Evolutionary conservation across 495 filamentous ascomycete species (phyloP), one percentile per base, ranked within the genome.

Genomic region (Pyrenula aspistea): DNA sequence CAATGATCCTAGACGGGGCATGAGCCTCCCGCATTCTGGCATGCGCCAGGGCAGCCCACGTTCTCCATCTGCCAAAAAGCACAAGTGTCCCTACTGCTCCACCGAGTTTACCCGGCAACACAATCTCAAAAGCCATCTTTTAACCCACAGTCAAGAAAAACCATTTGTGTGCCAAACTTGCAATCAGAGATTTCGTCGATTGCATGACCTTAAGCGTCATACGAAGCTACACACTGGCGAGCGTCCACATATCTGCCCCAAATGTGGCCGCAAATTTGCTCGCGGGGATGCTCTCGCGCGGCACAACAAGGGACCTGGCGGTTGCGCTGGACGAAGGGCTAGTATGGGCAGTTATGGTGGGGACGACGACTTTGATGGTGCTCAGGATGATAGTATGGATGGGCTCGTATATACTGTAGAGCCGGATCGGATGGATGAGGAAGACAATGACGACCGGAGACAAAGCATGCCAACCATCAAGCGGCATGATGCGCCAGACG

Each of bases 71-170:
- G 77, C 81, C 22, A 95, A 94, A 69, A 93, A 93, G 61, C 92
- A 99, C 71, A 94, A 91, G 59, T 99, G 93, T 63, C 90, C 87
- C 1, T 95, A 95, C 68, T 99, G 93, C 74, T 77, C 88, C 2
- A 96, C 94, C 8, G 92, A 94, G 63, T 99, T 99, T 63, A 99
- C 93, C 10, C 81, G 93, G 10, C 94, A 97, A 65, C 93, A 99
- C 66, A 99, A 99, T 61, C 81, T 99, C n/a, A 99, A 99, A 69
- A 95, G 89, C 59, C 93, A 99, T 73, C 80, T 99, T 31, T 81
- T 99, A 57, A 99, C 93, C 0, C 93, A 99, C 65, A 96, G 92
- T 61, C 93, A 99, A 71, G 94, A 97, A 69, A 99, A 99, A 67
- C 93, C 93, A 0, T 99, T 90, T 64, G 81, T 89, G 22, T 99